These are phyloP conservation scores for Eutypella sp. DNA, from an alignment of 2,329 filamentous ascomycete genomes.

Conservation along the genomic window DNA sequence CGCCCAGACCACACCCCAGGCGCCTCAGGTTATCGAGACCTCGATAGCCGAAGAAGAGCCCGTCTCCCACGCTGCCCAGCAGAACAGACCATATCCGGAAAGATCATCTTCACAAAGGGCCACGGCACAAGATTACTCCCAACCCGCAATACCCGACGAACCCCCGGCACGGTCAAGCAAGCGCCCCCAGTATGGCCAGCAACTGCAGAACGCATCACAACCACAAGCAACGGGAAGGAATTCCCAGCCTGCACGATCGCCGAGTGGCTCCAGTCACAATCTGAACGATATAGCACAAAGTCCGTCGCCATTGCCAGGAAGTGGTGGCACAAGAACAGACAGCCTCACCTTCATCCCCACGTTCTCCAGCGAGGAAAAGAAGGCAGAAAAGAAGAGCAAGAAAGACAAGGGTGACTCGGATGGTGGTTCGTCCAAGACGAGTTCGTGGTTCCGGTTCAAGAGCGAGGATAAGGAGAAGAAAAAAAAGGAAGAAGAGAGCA, in stretches of 20 bases:
- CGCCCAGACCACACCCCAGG: constrained; percentile 19
- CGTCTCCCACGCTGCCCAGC: constrained; percentile 14
- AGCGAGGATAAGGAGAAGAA: constrained; percentile 73
- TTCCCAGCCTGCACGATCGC: constrained; percentile 19
- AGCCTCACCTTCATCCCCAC: constrained; percentile 77
- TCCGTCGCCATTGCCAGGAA: constrained; percentile 66
- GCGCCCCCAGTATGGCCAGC: constrained; percentile 32
- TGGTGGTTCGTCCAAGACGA: constrained; percentile 53
- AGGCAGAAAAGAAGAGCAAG: constrained; percentile 67
- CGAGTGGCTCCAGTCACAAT: constrained; percentile 39
- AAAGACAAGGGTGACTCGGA: constrained; percentile 65
- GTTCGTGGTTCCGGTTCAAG: constrained; percentile 83
- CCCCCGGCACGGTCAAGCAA: constrained; percentile 43
- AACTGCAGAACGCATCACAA: constrained; percentile 17
- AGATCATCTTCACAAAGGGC: constrained; percentile 50
- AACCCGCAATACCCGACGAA: constrained; percentile 37
- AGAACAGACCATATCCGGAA: constrained; percentile 40
- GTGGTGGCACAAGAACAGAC: constrained; percentile 64
- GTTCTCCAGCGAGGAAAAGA: constrained; percentile 63
- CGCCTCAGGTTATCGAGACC: constrained; percentile 63
- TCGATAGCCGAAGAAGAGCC: constrained; percentile 41
- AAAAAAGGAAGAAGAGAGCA: constrained; percentile 46
- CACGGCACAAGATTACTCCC: constrained; percentile 40
- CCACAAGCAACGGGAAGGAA: constrained; percentile 16
- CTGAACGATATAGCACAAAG: constrained; percentile 62